phyloP scores from a whole-genome alignment of 148 eudicot species.

The Rhododendron vialii region DNA sequence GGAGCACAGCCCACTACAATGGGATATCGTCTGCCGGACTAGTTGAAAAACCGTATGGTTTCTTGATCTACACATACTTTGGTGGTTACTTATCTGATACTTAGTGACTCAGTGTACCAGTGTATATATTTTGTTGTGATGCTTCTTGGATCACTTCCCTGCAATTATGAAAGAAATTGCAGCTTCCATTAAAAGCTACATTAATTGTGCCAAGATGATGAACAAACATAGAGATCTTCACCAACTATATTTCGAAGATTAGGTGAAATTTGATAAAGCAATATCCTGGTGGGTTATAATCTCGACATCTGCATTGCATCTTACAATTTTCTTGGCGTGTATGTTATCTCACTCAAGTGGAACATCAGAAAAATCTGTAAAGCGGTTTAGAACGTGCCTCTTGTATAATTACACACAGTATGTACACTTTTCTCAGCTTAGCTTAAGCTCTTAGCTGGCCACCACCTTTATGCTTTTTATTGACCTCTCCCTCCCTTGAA shows the following conservation, averaged over 20 bases:
- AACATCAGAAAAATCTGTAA: neutral
- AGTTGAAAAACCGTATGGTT: conserved; percentile 55
- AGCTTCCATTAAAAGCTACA: neutral
- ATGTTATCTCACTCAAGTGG: neutral
- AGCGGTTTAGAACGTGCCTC: neutral
- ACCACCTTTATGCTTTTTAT: neutral
- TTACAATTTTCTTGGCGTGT: neutral
- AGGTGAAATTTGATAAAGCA: neutral
- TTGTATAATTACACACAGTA: neutral
- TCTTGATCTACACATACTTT: neutral
- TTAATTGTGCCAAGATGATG: neutral
- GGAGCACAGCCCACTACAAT: conserved; percentile 33
- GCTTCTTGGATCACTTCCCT: neutral
- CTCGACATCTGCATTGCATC: neutral
- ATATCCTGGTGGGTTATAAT: neutral
- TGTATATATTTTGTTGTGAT: neutral
- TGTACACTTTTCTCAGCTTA: neutral
- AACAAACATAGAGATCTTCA: neutral
- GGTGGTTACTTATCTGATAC: neutral
- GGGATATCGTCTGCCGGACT: conserved; percentile 34
- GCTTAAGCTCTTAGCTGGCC: neutral
- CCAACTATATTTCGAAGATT: neutral
- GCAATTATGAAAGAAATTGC: neutral
- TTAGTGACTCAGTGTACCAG: neutral
- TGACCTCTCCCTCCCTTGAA: neutral